Conservation (phyloP, 106 monocot species). For the Dactylorhiza incarnata region DNA sequence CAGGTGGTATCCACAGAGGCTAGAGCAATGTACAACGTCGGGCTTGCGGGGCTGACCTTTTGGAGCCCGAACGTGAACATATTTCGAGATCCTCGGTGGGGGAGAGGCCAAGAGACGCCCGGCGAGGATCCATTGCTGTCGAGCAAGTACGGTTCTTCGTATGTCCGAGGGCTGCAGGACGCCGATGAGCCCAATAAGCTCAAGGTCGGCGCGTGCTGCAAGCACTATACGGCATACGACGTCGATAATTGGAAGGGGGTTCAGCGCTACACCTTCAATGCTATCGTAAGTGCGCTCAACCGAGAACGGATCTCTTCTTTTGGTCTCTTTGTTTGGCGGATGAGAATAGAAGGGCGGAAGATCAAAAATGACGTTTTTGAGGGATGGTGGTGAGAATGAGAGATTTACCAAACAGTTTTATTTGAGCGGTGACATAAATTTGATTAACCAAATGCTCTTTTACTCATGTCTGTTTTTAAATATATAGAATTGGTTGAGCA, state of each 20-base stretch:
- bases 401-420: too few species aligned
- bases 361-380: not conserved
- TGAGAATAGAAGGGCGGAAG: too few species aligned
- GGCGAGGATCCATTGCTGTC: constrained; percentile 81
- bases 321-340: not conserved
- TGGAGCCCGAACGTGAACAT: constrained; percentile 98
- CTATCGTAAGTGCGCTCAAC: constrained; percentile 38
- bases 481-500: not conserved
- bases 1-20: constrained; percentile 92
- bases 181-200: constrained; percentile 40
- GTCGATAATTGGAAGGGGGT: constrained; percentile 92
- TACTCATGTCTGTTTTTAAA: not conserved
- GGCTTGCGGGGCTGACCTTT: constrained; percentile 77
- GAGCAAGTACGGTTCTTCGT: constrained; percentile 63
- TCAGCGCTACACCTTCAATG: constrained; percentile 85
- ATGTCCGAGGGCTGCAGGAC: constrained; percentile 69
- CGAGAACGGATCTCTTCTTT: not conserved
- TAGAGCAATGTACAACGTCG: constrained; percentile 93
- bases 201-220: constrained; percentile 95
- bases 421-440: not conserved
- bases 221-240: constrained; percentile 98
- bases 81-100: constrained; percentile 90
- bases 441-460: not conserved
- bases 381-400: not conserved
- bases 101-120: constrained; percentile 96